Conservation (phyloP, 495 filamentous ascomycete species). For the Xanthoparmelia taractica region DNA sequence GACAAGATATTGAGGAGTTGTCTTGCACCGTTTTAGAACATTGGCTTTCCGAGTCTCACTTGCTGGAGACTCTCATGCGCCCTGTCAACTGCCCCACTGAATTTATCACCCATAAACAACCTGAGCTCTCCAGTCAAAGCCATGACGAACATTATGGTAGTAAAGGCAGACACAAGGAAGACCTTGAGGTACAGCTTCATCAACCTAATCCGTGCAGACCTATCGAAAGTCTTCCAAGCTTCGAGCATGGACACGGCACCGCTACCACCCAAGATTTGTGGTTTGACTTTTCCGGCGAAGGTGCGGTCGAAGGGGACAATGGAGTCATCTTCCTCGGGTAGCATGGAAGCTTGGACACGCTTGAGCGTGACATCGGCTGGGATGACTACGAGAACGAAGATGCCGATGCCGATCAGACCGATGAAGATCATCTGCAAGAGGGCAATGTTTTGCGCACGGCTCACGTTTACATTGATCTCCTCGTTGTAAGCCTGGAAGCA, state of each 20-base stretch:
- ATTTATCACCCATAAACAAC: conserved; percentile 30
- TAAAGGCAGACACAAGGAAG: conserved; percentile 41
- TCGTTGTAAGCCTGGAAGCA: conserved; percentile 7
- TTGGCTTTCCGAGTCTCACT: background rate
- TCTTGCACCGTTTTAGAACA: background rate
- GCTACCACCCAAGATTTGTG: conserved; percentile 59
- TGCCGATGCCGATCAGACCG: conserved; percentile 31
- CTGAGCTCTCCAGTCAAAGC: conserved; percentile 34
- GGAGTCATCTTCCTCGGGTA: conserved; percentile 59
- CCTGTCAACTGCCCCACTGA: conserved; percentile 14
- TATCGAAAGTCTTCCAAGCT: conserved; percentile 63
- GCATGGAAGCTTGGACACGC: conserved; percentile 64
- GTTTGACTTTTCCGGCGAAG: conserved; percentile 52
- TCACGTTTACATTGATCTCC: conserved; percentile 27
- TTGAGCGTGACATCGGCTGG: conserved; percentile 56
- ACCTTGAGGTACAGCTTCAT: conserved; percentile 63
- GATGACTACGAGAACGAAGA: conserved; percentile 46
- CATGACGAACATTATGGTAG: conserved; percentile 37
- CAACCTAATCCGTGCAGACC: conserved; percentile 56
- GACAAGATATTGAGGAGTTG: background rate
- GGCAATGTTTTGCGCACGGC: conserved; percentile 26
- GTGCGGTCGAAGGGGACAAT: conserved; percentile 72
- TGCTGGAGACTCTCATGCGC: conserved; percentile 13
- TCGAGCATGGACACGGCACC: conserved; percentile 60
- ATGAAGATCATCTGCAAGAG: conserved; percentile 34